Evolutionary conservation across 805 yeast species (phyloP), one percentile per base, ranked within the genome.

Genomic region (Wickerhamiella allomyrinae): DNA sequence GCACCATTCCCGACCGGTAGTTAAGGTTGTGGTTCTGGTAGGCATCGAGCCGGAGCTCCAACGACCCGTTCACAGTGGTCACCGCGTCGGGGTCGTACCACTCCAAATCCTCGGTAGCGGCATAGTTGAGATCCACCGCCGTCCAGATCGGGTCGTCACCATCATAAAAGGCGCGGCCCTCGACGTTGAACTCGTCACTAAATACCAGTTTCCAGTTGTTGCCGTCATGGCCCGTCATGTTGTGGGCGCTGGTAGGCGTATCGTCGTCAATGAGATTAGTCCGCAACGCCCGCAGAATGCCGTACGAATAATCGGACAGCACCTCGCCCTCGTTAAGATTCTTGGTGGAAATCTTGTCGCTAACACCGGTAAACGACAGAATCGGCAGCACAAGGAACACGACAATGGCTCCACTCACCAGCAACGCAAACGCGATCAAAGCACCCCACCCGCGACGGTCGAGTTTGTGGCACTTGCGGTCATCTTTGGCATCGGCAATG

Each of bases 71-170:
- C 5, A 62, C 66, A 0, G 96, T 87, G 23, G 77, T 70, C 3
- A 70, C 76, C 1, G 95, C 95, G 58, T 87, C 95, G 1, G 97
- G 97, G 46, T 76, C 79, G 61, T 87, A 87, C 95, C 95, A 87
- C 65, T 87, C 96, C 56, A 85, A 69, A 66, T 87, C 96, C 44
- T 72, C 63, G 5, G 96, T 87, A 20, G 94, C 94, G 42, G 71
- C 87, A 60, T 87, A 87, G 58, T 85, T 75, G 27, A 86, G 52
- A 61, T 86, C 84, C 2, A 78, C 82, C 3, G 85, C 95, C 35
- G 80, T 73, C 80, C 89, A 87, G 56, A 81, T 85, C 60, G 83
- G 95, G 58, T 86, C 95, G 57, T 86, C 95, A 35, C 89, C 91
- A 7, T 74, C 79, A 59, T 84, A 86, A 57, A 87, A 87, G 3